A percentile compares a stretch with the other conserved stretches of the same genome.
Evolutionary conservation across 2,329 filamentous ascomycete species (phyloP).

Genomic region (Epichloe brachyelytri): DNA sequence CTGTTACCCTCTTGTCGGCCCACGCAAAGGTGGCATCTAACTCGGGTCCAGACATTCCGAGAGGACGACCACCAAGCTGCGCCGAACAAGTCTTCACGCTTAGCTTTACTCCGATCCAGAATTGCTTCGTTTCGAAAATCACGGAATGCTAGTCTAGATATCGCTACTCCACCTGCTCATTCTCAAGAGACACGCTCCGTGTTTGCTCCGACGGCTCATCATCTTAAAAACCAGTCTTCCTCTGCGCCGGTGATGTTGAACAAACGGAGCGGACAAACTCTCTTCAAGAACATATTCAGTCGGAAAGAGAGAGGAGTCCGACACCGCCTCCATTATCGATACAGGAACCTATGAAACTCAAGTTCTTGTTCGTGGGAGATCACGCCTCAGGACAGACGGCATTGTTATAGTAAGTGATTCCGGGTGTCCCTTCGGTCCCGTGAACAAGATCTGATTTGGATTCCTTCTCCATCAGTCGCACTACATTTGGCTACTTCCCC

Average conservation of each 20-base stretch:
- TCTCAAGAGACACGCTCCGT: background rate
- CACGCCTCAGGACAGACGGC: slow-evolving; percentile 22
- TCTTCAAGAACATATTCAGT: background rate
- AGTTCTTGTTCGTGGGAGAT: slow-evolving; percentile 25
- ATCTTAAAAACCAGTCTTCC: background rate
- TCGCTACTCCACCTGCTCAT: background rate
- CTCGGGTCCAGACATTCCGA: background rate
- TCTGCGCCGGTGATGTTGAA: background rate
- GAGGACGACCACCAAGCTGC: background rate
- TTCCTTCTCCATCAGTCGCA: slow-evolving; percentile 14
- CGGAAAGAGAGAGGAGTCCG: slow-evolving; percentile 10
- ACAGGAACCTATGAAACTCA: slow-evolving; percentile 12
- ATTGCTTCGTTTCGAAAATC: background rate
- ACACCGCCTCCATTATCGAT: slow-evolving; percentile 1
- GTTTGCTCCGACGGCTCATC: too few species aligned
- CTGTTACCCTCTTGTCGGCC: background rate
- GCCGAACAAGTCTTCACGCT: background rate
- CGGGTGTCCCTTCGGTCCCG: background rate
- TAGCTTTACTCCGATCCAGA: background rate
- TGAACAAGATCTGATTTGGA: background rate
- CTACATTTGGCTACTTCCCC: slow-evolving; percentile 25
- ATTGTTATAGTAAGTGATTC: slow-evolving; percentile 21
- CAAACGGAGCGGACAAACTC: background rate
- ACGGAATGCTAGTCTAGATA: background rate
- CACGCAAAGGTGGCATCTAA: background rate